Base-by-base conservation (phyloP, 768 basidiomycete species). In the Cubamyces sp. region DNA sequence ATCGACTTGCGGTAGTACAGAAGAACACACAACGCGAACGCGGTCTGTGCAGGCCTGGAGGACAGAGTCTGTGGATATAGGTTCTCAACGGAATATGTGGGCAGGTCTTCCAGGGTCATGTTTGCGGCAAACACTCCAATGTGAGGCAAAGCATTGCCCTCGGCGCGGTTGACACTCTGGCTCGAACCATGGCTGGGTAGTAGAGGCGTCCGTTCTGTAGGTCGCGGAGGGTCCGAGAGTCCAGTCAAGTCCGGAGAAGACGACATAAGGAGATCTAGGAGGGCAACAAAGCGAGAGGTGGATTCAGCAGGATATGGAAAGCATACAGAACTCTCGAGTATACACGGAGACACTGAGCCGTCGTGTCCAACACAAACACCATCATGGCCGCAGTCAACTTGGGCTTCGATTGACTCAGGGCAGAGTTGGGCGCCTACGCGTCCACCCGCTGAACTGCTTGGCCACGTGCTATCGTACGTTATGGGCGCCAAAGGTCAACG, bases 11-110 rank as follows among this genome's bases (percentile, higher is more conserved):
- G 62, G 12, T 69, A 53, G 41, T 69, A 68, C n/a, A 73, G 59
- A 8, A 73, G 61, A 2, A 69, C 67, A 41, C 72, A 61, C 18
- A 65, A 59, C 4, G 61, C 62, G 64, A 68, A 75, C 14, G 69
- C 56, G 26, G 63, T 65, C 26, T 47, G 64, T 16, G 64, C 63
- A 18, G 60, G 43, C 11, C 51, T 49, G 11, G 58, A 40, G 1
- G 50, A 19, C n/a, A 60, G 57, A 3, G 26, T 14, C 3, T 57
- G 41, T 0, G 68, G 69, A 54, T 58, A 65, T 23, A 69, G 64
- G 15, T 56, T 59, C 41, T 53, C 50, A 40, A 54, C 26, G 5
- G 39, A 25, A 47, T 48, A 66, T 8, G 53, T 59, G 12, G 25
- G 49, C 42, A 57, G 61, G 8, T 47, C 64, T 21, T 69, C 66